These are phyloP conservation scores for Hyaloperonospora arabidopsidis DNA, from an alignment of 352 stramenopile genomes.

Conservation along the genomic window DNA sequence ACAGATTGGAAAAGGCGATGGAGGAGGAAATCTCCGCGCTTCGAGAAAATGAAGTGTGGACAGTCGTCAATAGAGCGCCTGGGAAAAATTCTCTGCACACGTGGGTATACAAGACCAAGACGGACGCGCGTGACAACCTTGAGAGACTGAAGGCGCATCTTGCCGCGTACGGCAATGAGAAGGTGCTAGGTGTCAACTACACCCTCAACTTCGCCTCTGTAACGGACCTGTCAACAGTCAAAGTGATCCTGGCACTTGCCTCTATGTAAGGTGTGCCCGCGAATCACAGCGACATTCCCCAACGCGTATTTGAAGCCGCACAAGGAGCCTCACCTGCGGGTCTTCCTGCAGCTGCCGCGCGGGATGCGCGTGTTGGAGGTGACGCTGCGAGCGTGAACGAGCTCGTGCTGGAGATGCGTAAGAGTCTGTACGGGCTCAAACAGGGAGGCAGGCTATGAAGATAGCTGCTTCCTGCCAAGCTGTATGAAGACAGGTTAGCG, in stretches of 20 bases:
- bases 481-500: neutral
- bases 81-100: neutral
- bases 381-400: neutral
- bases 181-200: neutral
- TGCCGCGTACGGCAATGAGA: neutral
- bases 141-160: neutral
- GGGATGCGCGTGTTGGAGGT: neutral
- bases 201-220: neutral
- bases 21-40: too few relatives aligned
- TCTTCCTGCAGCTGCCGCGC: neutral
- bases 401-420: neutral
- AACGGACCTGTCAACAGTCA: neutral
- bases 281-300: too few relatives aligned
- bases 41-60: neutral
- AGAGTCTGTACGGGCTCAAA: conserved; percentile 28
- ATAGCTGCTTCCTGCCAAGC: conserved; percentile 12
- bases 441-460: conserved; percentile 27
- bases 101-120: neutral
- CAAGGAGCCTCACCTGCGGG: neutral
- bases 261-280: neutral
- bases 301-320: neutral
- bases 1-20: too few relatives aligned
- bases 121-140: neutral
- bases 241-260: neutral
- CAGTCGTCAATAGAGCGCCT: neutral